Evolutionary conservation across 139 green algal genomes (phyloP).

Genomic region (Chlorella sp.): DNA sequence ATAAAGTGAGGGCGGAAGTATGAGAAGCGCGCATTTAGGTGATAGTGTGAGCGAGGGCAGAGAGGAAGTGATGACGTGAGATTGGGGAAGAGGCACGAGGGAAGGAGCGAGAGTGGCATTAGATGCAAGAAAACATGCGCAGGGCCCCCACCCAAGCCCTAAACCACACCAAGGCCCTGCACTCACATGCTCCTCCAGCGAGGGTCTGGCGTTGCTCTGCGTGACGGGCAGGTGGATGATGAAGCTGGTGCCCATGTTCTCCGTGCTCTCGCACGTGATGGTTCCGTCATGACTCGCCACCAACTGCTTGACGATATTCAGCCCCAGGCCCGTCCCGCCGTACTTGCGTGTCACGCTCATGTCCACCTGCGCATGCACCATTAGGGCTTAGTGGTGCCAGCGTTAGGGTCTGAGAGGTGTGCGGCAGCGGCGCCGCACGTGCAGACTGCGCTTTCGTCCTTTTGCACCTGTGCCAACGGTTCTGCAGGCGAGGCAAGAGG

Average conservation of each 20-base stretch:
- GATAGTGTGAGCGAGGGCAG: too few relatives aligned
- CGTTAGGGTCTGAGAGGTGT: too few relatives aligned
- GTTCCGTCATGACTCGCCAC: conserved; percentile 49
- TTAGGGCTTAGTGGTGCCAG: too few relatives aligned
- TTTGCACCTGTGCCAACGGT: too few relatives aligned
- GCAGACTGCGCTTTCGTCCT: too few relatives aligned
- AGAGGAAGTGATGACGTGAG: neutral
- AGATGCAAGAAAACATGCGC: too few relatives aligned
- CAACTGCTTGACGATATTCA: conserved; percentile 64
- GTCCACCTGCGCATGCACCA: conserved; percentile 78
- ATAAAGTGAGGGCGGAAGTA: too few relatives aligned
- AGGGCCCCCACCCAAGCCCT: neutral
- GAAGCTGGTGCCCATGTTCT: conserved; percentile 47
- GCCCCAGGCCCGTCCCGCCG: conserved; percentile 65
- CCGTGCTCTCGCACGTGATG: conserved; percentile 22
- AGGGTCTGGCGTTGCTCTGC: conserved; percentile 10
- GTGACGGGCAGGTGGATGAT: conserved; percentile 42
- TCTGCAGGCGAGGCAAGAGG: too few relatives aligned
- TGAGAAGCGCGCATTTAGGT: too few relatives aligned
- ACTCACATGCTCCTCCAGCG: conserved; percentile 17
- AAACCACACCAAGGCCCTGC: neutral
- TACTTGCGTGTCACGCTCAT: conserved; percentile 63
- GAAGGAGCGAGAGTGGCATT: too few relatives aligned
- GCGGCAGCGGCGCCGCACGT: too few relatives aligned
- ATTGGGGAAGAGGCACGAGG: neutral